Evolutionary conservation across 208 protist genomes (phyloP).

Genomic region (Porcisia deanei): DNA sequence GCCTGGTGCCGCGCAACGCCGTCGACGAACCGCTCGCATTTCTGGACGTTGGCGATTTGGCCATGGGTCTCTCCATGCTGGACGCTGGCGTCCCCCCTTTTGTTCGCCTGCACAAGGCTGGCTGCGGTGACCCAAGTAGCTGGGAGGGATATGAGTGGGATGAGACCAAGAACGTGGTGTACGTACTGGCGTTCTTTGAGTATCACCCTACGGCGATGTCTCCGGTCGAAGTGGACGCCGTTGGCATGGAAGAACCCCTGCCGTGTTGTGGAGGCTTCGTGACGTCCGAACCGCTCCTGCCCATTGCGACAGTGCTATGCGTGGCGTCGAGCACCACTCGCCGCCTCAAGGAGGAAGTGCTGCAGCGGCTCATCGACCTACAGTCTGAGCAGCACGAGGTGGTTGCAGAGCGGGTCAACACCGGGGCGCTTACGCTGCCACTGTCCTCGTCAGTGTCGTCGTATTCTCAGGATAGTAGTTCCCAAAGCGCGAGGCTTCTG

Average conservation of each 20-base stretch:
- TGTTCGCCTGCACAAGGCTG: slow-evolving; percentile 64
- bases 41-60: slow-evolving; percentile 76
- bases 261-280: slow-evolving; percentile 70
- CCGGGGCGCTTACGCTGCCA: background rate
- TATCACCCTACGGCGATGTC: slow-evolving; percentile 45
- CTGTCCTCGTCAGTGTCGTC: slow-evolving; percentile 4
- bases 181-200: slow-evolving; percentile 81
- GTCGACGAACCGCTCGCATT: slow-evolving; percentile 50
- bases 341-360: slow-evolving; percentile 60
- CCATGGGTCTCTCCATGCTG: slow-evolving; percentile 81
- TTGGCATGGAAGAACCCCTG: slow-evolving; percentile 31
- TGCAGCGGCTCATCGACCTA: slow-evolving; percentile 76
- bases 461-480: background rate
- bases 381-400: slow-evolving; percentile 69
- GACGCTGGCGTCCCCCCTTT: slow-evolving; percentile 82
- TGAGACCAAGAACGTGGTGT: slow-evolving; percentile 36
- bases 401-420: slow-evolving; percentile 18
- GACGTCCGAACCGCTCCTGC: slow-evolving; percentile 70
- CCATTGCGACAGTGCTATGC: slow-evolving; percentile 76
- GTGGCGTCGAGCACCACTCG: slow-evolving; percentile 42
- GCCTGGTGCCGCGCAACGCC: slow-evolving; percentile 54
- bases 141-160: slow-evolving; percentile 69
- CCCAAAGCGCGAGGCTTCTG: slow-evolving; percentile 6
- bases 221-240: background rate
- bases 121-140: slow-evolving; percentile 27